Evolutionary conservation across 192 early-diverging fungal species (phyloP).

Genomic region (Coemansia sp.): DNA sequence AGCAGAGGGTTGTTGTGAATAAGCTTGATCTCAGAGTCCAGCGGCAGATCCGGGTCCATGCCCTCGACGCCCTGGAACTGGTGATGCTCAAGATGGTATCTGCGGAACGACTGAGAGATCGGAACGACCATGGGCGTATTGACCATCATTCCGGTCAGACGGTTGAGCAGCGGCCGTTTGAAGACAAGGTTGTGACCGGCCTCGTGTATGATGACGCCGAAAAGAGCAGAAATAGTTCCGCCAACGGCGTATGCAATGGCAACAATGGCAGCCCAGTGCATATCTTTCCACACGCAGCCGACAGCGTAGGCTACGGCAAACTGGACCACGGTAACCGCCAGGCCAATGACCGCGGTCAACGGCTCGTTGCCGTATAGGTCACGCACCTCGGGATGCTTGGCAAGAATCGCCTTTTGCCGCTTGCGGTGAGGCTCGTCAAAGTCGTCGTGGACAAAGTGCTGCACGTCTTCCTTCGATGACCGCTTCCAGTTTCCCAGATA

Average conservation of each 20-base stretch:
- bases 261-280: conserved; percentile 62
- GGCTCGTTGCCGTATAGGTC: conserved; percentile 82
- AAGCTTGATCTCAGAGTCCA: conserved; percentile 77
- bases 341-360: conserved; percentile 70
- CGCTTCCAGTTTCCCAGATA: conserved; percentile 81
- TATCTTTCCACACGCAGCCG: conserved; percentile 62
- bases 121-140: conserved; percentile 86
- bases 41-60: conserved; percentile 89
- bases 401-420: conserved; percentile 83
- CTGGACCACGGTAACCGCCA: conserved; percentile 63
- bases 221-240: conserved; percentile 76
- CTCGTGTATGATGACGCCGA: conserved; percentile 90
- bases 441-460: conserved; percentile 77
- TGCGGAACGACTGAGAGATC: conserved; percentile 76
- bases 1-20: conserved; percentile 67
- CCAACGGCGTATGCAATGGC: conserved; percentile 77
- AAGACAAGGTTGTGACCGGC: conserved; percentile 85
- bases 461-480: conserved; percentile 62
- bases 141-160: conserved; percentile 75
- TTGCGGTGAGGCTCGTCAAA: conserved; percentile 94
- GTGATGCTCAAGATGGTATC: conserved; percentile 97
- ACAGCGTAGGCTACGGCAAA: conserved; percentile 74
- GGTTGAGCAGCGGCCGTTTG: conserved; percentile 68
- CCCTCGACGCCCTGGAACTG: conserved; percentile 92
- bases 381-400: conserved; percentile 84